Percentiles rank a stretch among this genome's conserved stretches.
phyloP scores from a whole-genome alignment of 208 protist genomes.

The Tritrichomonas foetus region DNA sequence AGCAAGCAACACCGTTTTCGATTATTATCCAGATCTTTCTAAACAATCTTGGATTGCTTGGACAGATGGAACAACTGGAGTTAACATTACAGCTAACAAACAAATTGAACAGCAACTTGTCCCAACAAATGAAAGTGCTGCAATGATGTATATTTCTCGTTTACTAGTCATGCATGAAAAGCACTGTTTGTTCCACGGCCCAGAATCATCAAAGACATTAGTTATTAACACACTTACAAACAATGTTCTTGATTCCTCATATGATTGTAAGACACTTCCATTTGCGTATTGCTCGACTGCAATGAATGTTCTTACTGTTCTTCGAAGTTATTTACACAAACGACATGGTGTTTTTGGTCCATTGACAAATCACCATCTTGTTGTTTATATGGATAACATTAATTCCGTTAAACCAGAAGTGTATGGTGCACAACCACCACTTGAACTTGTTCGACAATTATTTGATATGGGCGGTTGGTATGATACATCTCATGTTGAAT shows the following conservation, averaged over 20 bases:
- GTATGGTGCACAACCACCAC: conserved; percentile 87
- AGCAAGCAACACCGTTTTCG: conserved; percentile 41
- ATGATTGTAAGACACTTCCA: conserved; percentile 66
- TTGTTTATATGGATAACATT: conserved; percentile 91
- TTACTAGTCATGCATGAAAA: neutral
- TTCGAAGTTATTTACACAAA: neutral
- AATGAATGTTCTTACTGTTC: neutral
- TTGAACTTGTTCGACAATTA: conserved; percentile 91
- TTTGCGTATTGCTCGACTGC: conserved; percentile 80
- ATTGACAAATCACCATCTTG: conserved; percentile 31
- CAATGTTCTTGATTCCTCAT: conserved; percentile 40
- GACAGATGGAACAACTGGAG: neutral
- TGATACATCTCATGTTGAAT: conserved; percentile 82
- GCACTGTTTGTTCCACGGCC: neutral
- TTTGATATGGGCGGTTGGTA: conserved; percentile 90
- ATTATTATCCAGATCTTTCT: conserved; percentile 42
- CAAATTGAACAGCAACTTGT: neutral
- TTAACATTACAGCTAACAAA: neutral
- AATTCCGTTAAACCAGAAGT: conserved; percentile 89
- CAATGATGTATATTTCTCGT: neutral
- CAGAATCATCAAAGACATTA: conserved; percentile 14
- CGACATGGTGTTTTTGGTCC: neutral
- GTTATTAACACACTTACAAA: neutral
- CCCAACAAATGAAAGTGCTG: neutral
- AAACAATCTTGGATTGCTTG: conserved; percentile 43